Conservation (phyloP, 2,329 filamentous ascomycete species). For the Zymoseptoria brevis region DNA sequence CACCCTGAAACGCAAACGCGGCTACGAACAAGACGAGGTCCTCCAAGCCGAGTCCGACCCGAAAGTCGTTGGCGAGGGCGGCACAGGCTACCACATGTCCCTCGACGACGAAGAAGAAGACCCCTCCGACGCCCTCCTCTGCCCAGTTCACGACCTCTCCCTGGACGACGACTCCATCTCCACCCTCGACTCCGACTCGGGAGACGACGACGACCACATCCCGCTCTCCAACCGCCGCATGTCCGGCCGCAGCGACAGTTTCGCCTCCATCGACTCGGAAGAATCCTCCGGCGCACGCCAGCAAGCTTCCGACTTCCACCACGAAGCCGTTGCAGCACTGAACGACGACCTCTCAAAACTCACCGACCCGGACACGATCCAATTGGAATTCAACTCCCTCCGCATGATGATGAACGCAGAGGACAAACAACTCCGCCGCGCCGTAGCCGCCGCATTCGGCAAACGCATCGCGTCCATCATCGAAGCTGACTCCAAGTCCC, state of each 20-base stretch:
- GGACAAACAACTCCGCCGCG: slow-evolving; percentile 77
- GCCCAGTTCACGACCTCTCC: slow-evolving; percentile 39
- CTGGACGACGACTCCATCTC: slow-evolving; percentile 51
- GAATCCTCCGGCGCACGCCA: slow-evolving; percentile 39
- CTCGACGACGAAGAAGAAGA: slow-evolving; percentile 59
- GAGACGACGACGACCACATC: slow-evolving; percentile 34
- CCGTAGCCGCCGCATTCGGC: slow-evolving; percentile 77
- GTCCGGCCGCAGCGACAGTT: slow-evolving; percentile 27
- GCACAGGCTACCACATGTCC: slow-evolving; percentile 53
- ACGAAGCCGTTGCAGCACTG: slow-evolving; percentile 79
- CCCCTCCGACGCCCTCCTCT: slow-evolving; percentile 37
- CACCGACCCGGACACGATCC: slow-evolving; percentile 70
- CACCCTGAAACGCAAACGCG: slow-evolving; percentile 38
- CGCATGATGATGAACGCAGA: slow-evolving; percentile 85
- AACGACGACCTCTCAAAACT: slow-evolving; percentile 73
- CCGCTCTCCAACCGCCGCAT: slow-evolving; percentile 34
- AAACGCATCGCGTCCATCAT: slow-evolving; percentile 69
- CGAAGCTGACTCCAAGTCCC: slow-evolving; percentile 30
- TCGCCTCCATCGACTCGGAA: slow-evolving; percentile 52
- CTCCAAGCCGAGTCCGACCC: slow-evolving; percentile 35
- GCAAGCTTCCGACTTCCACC: slow-evolving; percentile 62
- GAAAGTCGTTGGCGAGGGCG: slow-evolving; percentile 49
- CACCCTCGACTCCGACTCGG: slow-evolving; percentile 48
- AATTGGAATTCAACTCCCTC: slow-evolving; percentile 88
- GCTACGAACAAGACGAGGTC: slow-evolving; percentile 35